Evolutionary conservation across 1,284 basidiomycete species (phyloP).

Genomic region (Heimioporus retisporus): DNA sequence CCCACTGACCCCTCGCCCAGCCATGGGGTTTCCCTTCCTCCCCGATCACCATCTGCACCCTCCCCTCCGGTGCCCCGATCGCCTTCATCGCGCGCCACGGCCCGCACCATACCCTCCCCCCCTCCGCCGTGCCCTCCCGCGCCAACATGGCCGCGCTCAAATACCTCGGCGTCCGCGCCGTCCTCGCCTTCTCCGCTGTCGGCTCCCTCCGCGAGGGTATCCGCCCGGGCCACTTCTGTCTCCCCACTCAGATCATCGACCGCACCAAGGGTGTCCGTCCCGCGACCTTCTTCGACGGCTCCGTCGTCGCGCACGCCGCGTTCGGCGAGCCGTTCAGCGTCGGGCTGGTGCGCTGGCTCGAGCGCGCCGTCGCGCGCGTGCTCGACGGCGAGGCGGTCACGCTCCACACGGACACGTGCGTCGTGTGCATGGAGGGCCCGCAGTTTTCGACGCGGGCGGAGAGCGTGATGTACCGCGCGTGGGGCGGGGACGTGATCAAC

Average conservation of each 20-base stretch:
- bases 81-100: constrained; percentile 97
- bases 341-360: constrained; percentile 78
- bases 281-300: constrained; percentile 89
- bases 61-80: constrained; percentile 82
- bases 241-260: constrained; percentile 97
- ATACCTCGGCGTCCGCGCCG: constrained; percentile 88
- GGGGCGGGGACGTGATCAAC: constrained; percentile 96
- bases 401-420: constrained; percentile 85
- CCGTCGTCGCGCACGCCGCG: constrained; percentile 91
- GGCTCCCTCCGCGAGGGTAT: constrained; percentile 98
- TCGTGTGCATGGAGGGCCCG: constrained; percentile 98
- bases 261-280: constrained; percentile 94
- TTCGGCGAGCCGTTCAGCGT: constrained; percentile 93
- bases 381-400: constrained; percentile 45
- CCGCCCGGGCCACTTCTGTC: constrained; percentile 88
- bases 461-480: constrained; percentile 93
- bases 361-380: constrained; percentile 47
- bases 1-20: constrained; percentile 47
- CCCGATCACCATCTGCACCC: constrained; percentile 88
- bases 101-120: constrained; percentile 76
- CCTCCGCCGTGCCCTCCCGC: constrained; percentile 83
- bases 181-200: constrained; percentile 96
- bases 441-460: constrained; percentile 97
- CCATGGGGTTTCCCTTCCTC: constrained; percentile 97
- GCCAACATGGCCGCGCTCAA: constrained; percentile 98